Evolutionary conservation across 1,284 basidiomycete species (phyloP).

Genomic region (Volvariella surrecta): DNA sequence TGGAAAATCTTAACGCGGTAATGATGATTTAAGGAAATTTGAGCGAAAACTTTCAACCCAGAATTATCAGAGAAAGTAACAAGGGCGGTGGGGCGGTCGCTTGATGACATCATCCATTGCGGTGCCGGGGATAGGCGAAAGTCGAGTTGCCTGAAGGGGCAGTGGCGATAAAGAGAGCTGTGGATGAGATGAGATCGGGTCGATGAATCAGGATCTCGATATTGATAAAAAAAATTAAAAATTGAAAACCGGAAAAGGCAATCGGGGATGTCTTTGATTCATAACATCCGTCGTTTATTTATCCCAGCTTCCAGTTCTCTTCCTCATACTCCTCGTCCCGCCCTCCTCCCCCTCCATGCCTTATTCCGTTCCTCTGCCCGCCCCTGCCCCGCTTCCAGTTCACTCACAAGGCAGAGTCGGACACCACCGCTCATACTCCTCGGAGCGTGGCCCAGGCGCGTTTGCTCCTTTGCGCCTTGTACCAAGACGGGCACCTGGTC

Average conservation of each 20-base stretch:
- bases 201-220: neutral
- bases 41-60: too few species aligned
- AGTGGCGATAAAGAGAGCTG: neutral
- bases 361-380: slow-evolving; percentile 16
- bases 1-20: too few species aligned
- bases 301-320: neutral
- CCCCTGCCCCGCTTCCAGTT: slow-evolving; percentile 16
- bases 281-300: slow-evolving; percentile 3
- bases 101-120: neutral
- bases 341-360: slow-evolving; percentile 15
- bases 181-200: neutral
- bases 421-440: slow-evolving; percentile 31
- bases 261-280: neutral
- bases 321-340: neutral
- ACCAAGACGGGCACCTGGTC: slow-evolving; percentile 30
- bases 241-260: neutral
- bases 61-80: neutral
- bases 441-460: slow-evolving; percentile 40
- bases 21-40: too few species aligned
- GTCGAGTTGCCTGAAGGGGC: slow-evolving; percentile 1
- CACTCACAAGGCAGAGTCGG: slow-evolving; percentile 24
- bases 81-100: neutral
- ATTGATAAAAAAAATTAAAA: neutral
- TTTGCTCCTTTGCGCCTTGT: slow-evolving; percentile 42
- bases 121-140: slow-evolving; percentile 1